Evolutionary conservation across 2,329 filamentous ascomycete species (phyloP).

Genomic region (Botryotinia calthae): DNA sequence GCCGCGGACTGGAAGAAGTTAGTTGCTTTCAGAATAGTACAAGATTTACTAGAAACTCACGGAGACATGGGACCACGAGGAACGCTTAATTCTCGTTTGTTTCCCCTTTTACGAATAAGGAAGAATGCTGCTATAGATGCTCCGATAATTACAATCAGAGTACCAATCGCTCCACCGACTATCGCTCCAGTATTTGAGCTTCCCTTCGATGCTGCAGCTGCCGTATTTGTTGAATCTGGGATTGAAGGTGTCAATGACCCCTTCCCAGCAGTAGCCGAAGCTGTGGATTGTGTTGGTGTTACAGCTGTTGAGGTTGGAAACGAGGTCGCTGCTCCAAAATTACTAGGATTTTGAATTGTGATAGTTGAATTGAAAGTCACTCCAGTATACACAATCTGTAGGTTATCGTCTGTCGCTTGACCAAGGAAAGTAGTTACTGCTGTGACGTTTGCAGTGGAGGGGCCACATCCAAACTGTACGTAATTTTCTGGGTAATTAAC

Average conservation of each 20-base stretch:
- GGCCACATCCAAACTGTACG: conserved; percentile 34
- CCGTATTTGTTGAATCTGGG: conserved; percentile 1
- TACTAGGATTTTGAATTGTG: conserved; percentile 15
- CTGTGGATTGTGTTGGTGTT: conserved; percentile 14
- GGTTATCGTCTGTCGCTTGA: conserved; percentile 30
- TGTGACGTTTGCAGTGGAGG: conserved; percentile 28
- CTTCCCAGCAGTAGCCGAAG: conserved; percentile 12
- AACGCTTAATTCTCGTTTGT: not conserved
- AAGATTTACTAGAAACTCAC: not conserved
- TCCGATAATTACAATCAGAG: conserved; percentile 3
- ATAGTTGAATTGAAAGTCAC: conserved; percentile 28
- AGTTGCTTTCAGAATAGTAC: not conserved
- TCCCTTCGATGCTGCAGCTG: not conserved
- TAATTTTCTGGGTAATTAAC: conserved; percentile 35
- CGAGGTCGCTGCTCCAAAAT: conserved; percentile 17
- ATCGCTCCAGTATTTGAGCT: conserved; percentile 11
- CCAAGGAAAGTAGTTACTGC: conserved; percentile 33
- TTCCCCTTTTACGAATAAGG: not conserved
- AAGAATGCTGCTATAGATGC: not conserved
- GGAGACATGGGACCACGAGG: not conserved
- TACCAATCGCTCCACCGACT: conserved; percentile 12
- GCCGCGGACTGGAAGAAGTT: not conserved
- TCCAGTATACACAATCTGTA: conserved; percentile 36
- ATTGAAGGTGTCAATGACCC: conserved; percentile 4
- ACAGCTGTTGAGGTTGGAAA: conserved; percentile 11